Percentiles rank a stretch among this genome's conserved stretches.
These are phyloP conservation scores for Aspergillus tanneri DNA, from an alignment of 2,329 filamentous ascomycete genomes.

Conservation along the genomic window DNA sequence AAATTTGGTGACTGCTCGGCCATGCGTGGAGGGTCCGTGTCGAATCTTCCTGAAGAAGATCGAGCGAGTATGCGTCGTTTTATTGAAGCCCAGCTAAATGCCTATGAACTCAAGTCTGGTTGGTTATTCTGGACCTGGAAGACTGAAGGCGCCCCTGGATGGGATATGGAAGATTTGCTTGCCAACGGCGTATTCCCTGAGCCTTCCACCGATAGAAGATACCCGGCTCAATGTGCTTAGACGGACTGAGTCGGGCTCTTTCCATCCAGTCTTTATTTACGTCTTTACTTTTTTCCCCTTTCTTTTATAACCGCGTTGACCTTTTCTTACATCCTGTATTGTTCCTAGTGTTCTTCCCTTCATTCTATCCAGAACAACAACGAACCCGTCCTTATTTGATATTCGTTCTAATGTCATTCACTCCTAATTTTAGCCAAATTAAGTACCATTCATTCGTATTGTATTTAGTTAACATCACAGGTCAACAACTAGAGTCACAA, in stretches of 20 bases:
- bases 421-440: too few species aligned
- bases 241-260: background rate
- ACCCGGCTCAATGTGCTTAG: conserved; percentile 31
- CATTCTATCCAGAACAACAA: too few species aligned
- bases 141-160: conserved; percentile 50
- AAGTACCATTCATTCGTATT: too few species aligned
- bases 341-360: too few species aligned
- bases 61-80: conserved; percentile 43
- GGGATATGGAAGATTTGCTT: conserved; percentile 48
- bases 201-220: conserved; percentile 35
- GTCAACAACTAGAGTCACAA: too few species aligned
- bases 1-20: conserved; percentile 56
- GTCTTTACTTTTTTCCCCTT: background rate
- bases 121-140: conserved; percentile 55
- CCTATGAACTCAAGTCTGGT: conserved; percentile 43
- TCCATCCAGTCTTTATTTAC: background rate
- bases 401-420: too few species aligned
- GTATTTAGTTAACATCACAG: too few species aligned
- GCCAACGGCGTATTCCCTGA: conserved; percentile 51
- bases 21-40: conserved; percentile 52
- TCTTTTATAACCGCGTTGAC: too few species aligned
- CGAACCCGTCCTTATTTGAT: too few species aligned
- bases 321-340: too few species aligned
- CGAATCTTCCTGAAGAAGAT: conserved; percentile 37
- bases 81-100: conserved; percentile 49